Base-by-base conservation (phyloP, 352 stramenopile genomes). In the Phytopythium delawarense region DNA sequence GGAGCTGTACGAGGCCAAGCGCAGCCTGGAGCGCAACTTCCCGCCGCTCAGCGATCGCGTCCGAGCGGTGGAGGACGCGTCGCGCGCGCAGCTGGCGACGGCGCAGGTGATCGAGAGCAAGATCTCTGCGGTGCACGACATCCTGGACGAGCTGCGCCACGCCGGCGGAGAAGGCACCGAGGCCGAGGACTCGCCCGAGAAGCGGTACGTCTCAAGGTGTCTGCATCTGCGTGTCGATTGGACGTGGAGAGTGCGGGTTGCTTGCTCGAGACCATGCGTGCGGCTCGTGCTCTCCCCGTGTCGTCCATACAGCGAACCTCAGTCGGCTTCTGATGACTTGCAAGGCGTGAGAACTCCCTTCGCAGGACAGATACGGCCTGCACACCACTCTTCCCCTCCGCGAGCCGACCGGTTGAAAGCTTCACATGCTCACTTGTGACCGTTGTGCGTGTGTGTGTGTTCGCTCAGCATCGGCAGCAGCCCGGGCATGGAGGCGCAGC, bases 321-420 rank as follows among this genome's bases (percentile, higher is more conserved):
- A 50, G 54, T 11, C 34, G 52, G 37, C 79, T 92, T 61, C 81
- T 94, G 85, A 92, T 94, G 85, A 94, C 85, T 89, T 94, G 89
- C 71, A 55, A 69, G 73, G 81, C 66, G 65, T 91, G 52, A 94
- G 85, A 90, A 94, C 89, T 88, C 72, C 81, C 65, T 73, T 48
- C 72, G 69, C 88, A 94, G 83, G 85, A 94, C 85, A 94, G 85
- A 92, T 94, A 94, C 85, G 83, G 83, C 32, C 45, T 21, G 45
- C 25, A 50, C 32, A 39, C 45, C 20, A 11, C 42, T 49, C 18
- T 2, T 49, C n/a, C 16, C 13, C 18, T 13, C 21, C 13, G 28
- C 42, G 3, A 5, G 42, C 11, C 9, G 42, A 49, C 18, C 2
- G 40, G 15, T 11, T 46, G 40, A 46, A n/a, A 46, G 18, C 40